Evolutionary conservation across 1,284 basidiomycete species (phyloP).

Genomic region (Moesziomyces globuligerus): DNA sequence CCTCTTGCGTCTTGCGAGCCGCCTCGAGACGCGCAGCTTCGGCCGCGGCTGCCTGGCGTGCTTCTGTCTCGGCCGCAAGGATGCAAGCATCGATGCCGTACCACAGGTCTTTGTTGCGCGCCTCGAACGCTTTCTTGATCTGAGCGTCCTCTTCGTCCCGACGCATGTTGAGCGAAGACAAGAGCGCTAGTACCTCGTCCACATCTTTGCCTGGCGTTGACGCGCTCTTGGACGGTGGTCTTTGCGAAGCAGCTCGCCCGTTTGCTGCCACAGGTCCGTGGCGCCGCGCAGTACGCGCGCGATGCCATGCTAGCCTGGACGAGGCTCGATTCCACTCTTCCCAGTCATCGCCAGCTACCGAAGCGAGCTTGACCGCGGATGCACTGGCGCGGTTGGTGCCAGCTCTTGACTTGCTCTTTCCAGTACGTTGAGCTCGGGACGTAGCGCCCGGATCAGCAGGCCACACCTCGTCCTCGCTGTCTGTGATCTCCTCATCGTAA

Average conservation of each 20-base stretch:
- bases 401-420: neutral
- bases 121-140: conserved; percentile 57
- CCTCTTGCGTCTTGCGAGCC: conserved; percentile 52
- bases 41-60: conserved; percentile 40
- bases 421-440: neutral
- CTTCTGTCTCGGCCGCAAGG: conserved; percentile 54
- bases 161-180: conserved; percentile 53
- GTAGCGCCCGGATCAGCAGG: conserved; percentile 12
- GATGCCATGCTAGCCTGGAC: conserved; percentile 22
- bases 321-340: conserved; percentile 49
- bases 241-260: conserved; percentile 1
- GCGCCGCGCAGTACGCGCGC: conserved; percentile 8
- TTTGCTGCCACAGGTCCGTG: neutral
- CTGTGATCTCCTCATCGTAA: conserved; percentile 22
- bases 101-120: conserved; percentile 60
- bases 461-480: conserved; percentile 48
- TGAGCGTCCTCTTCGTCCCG: conserved; percentile 50
- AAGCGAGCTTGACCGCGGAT: conserved; percentile 18
- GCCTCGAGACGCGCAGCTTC: conserved; percentile 55
- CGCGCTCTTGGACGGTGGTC: conserved; percentile 9
- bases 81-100: conserved; percentile 61
- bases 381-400: conserved; percentile 2
- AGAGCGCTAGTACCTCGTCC: conserved; percentile 52
- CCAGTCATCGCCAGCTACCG: conserved; percentile 33
- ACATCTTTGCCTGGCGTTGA: conserved; percentile 26